phyloP scores from a whole-genome alignment of 345 rosid species.

The Salix suchowensis region DNA sequence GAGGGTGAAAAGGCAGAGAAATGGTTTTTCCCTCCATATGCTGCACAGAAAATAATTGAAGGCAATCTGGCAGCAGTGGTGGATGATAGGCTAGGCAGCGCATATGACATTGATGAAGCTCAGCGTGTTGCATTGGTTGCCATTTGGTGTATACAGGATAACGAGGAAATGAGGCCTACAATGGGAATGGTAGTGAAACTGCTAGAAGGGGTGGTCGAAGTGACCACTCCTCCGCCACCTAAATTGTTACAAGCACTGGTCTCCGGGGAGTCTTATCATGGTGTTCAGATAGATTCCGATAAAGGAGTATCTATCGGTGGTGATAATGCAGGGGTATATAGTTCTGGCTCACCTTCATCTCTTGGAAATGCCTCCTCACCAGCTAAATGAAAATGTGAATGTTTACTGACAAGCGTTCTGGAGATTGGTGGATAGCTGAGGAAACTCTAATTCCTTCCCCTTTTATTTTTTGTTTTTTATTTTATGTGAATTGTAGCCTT shows the following conservation, averaged over 20 bases:
- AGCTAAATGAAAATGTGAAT: conserved; percentile 14
- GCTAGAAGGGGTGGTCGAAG: conserved; percentile 22
- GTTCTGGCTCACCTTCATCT: conserved; percentile 47
- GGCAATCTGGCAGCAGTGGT: conserved; percentile 20
- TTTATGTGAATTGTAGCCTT: background rate
- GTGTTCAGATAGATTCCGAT: conserved; percentile 37
- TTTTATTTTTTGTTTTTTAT: background rate
- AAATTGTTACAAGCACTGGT: conserved; percentile 75
- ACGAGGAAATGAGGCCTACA: conserved; percentile 24
- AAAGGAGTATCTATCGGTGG: conserved; percentile 16
- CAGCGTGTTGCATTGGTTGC: conserved; percentile 19
- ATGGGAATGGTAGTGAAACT: conserved; percentile 27
- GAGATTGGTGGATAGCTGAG: background rate
- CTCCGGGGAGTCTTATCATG: conserved; percentile 70
- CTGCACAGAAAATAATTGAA: conserved; percentile 63
- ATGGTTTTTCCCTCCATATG: conserved; percentile 95
- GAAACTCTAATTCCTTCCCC: background rate
- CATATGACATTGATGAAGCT: conserved; percentile 15
- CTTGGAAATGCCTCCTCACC: conserved; percentile 37
- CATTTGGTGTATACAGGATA: conserved; percentile 31
- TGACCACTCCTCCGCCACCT: conserved; percentile 57
- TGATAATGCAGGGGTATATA: conserved; percentile 35
- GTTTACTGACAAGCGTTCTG: background rate
- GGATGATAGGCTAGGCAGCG: conserved; percentile 16
- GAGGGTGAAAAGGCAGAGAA: conserved; percentile 35